Conservation (phyloP, 2,329 filamentous ascomycete species). For the Pyricularia pennisetigena region DNA sequence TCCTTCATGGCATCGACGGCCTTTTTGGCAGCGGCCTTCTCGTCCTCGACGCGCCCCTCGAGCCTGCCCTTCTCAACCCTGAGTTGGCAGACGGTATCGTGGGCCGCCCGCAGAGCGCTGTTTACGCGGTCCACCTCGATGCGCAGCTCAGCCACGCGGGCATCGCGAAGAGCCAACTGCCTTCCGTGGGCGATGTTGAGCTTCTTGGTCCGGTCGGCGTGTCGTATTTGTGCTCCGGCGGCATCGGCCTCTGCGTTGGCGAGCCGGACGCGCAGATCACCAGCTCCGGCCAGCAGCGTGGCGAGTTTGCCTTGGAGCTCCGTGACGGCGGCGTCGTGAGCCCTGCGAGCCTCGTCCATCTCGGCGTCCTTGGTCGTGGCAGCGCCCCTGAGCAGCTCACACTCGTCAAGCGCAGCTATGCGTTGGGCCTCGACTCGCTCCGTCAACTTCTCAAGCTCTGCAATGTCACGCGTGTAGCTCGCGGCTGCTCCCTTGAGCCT, state of each 20-base stretch:
- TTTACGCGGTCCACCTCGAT: slow-evolving; percentile 38
- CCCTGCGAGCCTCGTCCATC: slow-evolving; percentile 7
- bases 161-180: slow-evolving; percentile 40
- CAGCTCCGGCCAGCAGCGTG: slow-evolving; percentile 26
- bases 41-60: slow-evolving; percentile 23
- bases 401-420: slow-evolving; percentile 39
- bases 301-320: slow-evolving; percentile 35
- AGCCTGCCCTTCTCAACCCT: slow-evolving; percentile 35
- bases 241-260: slow-evolving; percentile 19
- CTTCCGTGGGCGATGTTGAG: slow-evolving; percentile 32
- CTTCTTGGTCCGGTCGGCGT: slow-evolving; percentile 3
- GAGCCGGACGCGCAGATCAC: slow-evolving; percentile 28
- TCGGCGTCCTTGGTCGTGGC: neutral
- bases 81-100: slow-evolving; percentile 33
- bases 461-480: slow-evolving; percentile 42
- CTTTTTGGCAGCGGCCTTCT: slow-evolving; percentile 27
- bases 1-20: slow-evolving; percentile 40
- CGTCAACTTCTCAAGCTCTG: slow-evolving; percentile 42
- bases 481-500: slow-evolving; percentile 41
- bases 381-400: slow-evolving; percentile 15
- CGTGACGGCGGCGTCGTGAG: slow-evolving; percentile 17
- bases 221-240: neutral
- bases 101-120: slow-evolving; percentile 32
- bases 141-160: slow-evolving; percentile 36
- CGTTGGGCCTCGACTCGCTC: slow-evolving; percentile 35